Conservation (phyloP, 192 early-diverging fungal species). For the Cetraspora pellucida region DNA sequence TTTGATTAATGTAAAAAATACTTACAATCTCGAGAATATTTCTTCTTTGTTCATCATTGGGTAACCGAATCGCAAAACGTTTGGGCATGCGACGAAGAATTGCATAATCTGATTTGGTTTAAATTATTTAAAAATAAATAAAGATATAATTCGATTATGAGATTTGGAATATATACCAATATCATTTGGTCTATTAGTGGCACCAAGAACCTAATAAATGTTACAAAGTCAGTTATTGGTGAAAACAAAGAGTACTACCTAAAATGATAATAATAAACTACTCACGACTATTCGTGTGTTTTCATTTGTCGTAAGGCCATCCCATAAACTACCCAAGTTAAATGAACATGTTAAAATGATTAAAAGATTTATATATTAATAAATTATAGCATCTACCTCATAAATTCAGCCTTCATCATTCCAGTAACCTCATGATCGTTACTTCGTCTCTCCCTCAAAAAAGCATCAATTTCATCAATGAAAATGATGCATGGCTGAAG, state of each 20-base stretch:
- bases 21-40: constrained; percentile 78
- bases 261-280: not conserved
- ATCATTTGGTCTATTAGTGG: constrained; percentile 97
- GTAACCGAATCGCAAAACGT: constrained; percentile 83
- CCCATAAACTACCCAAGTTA: constrained; percentile 73
- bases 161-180: constrained; percentile 47
- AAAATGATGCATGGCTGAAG: constrained; percentile 96
- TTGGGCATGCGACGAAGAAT: constrained; percentile 98
- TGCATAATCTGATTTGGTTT: constrained; percentile 69
- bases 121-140: not conserved
- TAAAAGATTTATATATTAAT: not conserved
- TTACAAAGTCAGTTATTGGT: not conserved
- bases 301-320: constrained; percentile 83
- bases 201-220: constrained; percentile 66
- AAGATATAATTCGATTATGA: not conserved
- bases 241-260: not conserved
- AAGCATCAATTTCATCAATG: constrained; percentile 99
- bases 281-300: constrained; percentile 62
- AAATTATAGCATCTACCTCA: constrained; percentile 51
- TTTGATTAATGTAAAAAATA: not conserved
- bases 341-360: too few relatives aligned
- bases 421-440: constrained; percentile 95
- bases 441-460: constrained; percentile 84
- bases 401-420: constrained; percentile 99
- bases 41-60: constrained; percentile 79